Evolutionary conservation across 768 basidiomycete species (phyloP).

Genomic region (Tulasnella sp.): DNA sequence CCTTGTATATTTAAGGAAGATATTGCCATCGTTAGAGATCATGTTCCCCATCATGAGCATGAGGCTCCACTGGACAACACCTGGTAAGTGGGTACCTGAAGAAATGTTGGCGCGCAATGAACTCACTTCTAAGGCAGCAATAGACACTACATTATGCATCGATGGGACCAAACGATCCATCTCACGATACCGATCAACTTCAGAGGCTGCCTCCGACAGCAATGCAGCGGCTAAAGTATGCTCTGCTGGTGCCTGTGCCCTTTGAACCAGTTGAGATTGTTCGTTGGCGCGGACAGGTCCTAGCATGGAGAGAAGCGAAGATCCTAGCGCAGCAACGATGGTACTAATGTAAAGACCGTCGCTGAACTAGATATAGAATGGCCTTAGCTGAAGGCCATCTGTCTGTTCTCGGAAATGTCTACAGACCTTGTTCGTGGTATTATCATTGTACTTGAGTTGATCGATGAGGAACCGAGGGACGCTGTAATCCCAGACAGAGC

Average conservation of each 20-base stretch:
- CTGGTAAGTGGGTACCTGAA: constrained; percentile 19
- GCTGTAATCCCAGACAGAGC: constrained; percentile 70
- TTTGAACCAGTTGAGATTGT: constrained; percentile 61
- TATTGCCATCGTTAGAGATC: constrained; percentile 59
- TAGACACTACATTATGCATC: constrained; percentile 84
- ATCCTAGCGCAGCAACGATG: constrained; percentile 70
- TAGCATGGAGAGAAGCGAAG: constrained; percentile 42
- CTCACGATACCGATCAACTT: constrained; percentile 83
- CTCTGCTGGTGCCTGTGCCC: constrained; percentile 54
- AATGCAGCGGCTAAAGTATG: constrained; percentile 58
- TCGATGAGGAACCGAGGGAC: constrained; percentile 84
- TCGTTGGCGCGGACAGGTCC: constrained; percentile 61
- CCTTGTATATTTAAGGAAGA: constrained; percentile 86
- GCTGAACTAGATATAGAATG: constrained; percentile 49
- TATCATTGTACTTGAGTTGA: constrained; percentile 90
- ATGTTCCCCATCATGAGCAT: constrained; percentile 65
- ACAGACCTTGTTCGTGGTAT: constrained; percentile 76
- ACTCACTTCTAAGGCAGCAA: constrained; percentile 79
- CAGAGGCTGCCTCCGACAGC: constrained; percentile 60
- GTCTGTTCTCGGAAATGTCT: background rate
- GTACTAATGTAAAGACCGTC: constrained; percentile 86
- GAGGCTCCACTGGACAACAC: constrained; percentile 56
- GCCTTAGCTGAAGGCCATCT: background rate
- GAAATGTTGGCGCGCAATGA: background rate
- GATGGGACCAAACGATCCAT: constrained; percentile 95